Evolutionary conservation across 2,329 filamentous ascomycete species (phyloP).

Genomic region (Ceratocystis colombiana): DNA sequence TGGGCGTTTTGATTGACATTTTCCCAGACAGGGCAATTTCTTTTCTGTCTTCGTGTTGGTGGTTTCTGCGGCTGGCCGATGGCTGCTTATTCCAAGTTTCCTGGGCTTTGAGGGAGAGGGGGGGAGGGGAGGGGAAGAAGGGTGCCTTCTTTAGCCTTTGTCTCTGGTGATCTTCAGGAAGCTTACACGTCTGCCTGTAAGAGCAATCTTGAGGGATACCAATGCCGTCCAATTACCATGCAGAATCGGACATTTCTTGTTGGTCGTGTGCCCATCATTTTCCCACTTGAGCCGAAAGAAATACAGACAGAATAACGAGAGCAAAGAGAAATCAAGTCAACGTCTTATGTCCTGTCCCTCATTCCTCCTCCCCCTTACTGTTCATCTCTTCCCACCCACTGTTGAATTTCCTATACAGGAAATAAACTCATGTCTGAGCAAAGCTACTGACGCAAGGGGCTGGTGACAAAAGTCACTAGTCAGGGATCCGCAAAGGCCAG

Average conservation of each 20-base stretch:
- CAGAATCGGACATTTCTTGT: background rate
- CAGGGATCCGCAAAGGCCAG: background rate
- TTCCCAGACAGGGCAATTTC: background rate
- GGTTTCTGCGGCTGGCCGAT: too few relatives aligned
- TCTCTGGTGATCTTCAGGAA: too few relatives aligned
- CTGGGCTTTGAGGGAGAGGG: too few relatives aligned
- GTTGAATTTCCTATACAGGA: slow-evolving; percentile 7
- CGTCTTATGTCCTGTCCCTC: background rate
- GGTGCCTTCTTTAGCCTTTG: too few relatives aligned
- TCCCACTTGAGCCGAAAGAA: background rate
- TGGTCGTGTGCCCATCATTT: background rate
- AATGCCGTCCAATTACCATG: background rate
- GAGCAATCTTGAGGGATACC: background rate
- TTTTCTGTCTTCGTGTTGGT: background rate
- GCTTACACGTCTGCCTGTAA: background rate
- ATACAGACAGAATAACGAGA: background rate
- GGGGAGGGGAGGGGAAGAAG: too few relatives aligned
- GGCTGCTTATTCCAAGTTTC: too few relatives aligned
- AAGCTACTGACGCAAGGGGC: background rate
- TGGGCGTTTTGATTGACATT: background rate
- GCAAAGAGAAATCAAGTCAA: background rate
- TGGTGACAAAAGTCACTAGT: slow-evolving; percentile 11
- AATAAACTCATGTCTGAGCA: slow-evolving; percentile 3
- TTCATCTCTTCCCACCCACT: background rate
- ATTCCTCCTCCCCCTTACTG: background rate